Percentiles rank a stretch among this genome's conserved stretches.
Conservation (phyloP, 2,329 filamentous ascomycete genomes). For the Aureobasidium sp. region DNA sequence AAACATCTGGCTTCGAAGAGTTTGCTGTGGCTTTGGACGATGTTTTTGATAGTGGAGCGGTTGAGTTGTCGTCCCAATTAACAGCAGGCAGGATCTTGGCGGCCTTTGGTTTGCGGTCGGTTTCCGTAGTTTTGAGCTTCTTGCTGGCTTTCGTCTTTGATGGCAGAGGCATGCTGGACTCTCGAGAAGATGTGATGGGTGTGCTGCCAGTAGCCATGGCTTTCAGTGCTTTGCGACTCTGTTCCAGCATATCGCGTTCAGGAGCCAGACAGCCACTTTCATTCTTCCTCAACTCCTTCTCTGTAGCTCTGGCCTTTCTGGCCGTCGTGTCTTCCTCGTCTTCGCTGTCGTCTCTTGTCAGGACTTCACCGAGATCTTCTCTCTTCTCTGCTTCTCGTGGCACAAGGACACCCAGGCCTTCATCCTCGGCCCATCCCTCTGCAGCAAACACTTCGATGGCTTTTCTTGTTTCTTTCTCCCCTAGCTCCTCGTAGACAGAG, state of each 20-base stretch:
- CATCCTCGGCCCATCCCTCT: constrained; percentile 28
- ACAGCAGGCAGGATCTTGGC: neutral
- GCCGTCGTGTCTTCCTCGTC: neutral
- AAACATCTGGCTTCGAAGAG: neutral
- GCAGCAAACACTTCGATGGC: constrained; percentile 38
- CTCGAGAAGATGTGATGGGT: neutral
- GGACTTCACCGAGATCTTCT: constrained; percentile 26
- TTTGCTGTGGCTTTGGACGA: neutral
- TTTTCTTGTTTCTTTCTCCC: constrained; percentile 33
- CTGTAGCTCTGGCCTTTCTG: neutral
- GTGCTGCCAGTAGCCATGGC: neutral
- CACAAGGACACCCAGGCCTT: constrained; percentile 24
- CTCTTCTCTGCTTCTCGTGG: neutral
- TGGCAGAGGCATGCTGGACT: neutral
- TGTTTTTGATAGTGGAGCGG: neutral
- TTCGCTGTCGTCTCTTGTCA: constrained; percentile 23
- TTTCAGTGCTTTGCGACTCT: constrained; percentile 10
- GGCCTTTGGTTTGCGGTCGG: neutral
- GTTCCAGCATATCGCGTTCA: constrained; percentile 6
- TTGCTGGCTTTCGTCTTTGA: neutral
- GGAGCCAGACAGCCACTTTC: constrained; percentile 1
- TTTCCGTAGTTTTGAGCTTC: constrained; percentile 1
- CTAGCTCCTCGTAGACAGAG: constrained; percentile 34
- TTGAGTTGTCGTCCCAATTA: constrained; percentile 1
- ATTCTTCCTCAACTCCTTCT: neutral